Base-by-base conservation (phyloP, 1,139 yeast species). In the Debaryomyces fabryi region DNA sequence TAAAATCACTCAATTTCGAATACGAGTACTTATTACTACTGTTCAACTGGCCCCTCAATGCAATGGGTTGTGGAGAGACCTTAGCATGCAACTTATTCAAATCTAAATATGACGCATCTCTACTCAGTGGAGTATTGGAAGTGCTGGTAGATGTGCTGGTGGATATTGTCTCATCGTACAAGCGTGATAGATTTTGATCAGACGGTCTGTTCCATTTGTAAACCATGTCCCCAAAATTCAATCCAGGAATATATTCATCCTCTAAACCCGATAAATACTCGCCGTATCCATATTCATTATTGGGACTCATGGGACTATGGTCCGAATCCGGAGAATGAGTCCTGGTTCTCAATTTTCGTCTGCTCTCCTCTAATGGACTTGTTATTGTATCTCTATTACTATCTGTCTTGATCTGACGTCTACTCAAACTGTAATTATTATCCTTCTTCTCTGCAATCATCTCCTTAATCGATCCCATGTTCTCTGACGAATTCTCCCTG, bases 161-260 rank as follows among this genome's bases (percentile, higher is more conserved):
- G 10, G 51, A 27, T 16, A 37, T 41, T n/a, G 53, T 49, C 20
- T 55, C 48, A 25, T 52, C 53, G 24, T 49, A 50, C 32, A 32
- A 38, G 15, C 45, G 41, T n/a, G 50, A 38, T n/a, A 58, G 47
- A 23, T 49, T 56, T n/a, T 50, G 55, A 32, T 61, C 66, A 2
- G 63, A 54, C 12, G 54, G 43, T 46, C 57, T 56, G 49, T 66
- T 67, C 81, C 81, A 76, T 46, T 66, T 62, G 53, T 67, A 67
- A 2, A 75, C 58, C 63, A 72, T 67, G 39, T 74, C 73, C 16
- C 76, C 72, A 56, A 81, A 82, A 54, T 79, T 81, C 38, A 86
- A 68, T 24, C 85, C 88, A 0, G 91, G 91, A 13, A 86, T 78
- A 58, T 85, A 86, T 58, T 86, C 92, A 62, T 86, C 92, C 57